Evolutionary conservation across 2,329 filamentous ascomycete species (phyloP).

Genomic region (Hirsutella rhossiliensis): DNA sequence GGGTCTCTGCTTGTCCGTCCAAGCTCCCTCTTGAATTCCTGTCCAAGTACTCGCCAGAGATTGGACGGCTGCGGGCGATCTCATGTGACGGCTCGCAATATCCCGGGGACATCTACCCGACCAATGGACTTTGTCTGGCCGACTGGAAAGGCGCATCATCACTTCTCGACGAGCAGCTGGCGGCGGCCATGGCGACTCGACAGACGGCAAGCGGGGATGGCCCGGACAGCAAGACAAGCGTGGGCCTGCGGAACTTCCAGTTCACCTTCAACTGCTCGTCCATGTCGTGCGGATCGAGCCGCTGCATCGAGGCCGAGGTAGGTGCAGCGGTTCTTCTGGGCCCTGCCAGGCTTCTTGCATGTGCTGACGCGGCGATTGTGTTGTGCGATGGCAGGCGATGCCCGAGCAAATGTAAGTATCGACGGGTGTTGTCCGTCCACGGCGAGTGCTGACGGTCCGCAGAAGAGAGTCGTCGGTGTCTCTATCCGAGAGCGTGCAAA

Average conservation of each 20-base stretch:
- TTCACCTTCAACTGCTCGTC: conserved; percentile 18
- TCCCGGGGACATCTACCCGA: no score
- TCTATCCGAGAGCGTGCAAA: conserved; percentile 27
- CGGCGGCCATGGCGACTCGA: neutral
- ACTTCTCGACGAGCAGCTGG: neutral
- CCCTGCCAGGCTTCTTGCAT: conserved; percentile 1
- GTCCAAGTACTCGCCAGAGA: no score
- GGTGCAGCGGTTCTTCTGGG: conserved; percentile 6
- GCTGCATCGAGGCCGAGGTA: conserved; percentile 21
- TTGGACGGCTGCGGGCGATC: no score
- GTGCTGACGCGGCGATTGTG: conserved; percentile 5
- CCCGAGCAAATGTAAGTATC: conserved; percentile 12
- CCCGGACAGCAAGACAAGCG: neutral
- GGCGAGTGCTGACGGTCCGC: neutral
- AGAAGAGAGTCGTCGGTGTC: conserved; percentile 19
- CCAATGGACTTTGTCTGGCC: neutral
- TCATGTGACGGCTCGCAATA: no score
- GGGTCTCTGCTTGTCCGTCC: no score
- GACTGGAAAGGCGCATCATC: neutral
- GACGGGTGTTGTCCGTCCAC: neutral
- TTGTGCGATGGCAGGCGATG: conserved; percentile 7
- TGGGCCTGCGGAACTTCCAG: conserved; percentile 9
- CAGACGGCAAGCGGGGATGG: neutral
- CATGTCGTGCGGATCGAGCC: conserved; percentile 13
- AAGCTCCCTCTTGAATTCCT: no score